Evolutionary conservation across 805 yeast species (phyloP), one percentile per base, ranked within the genome.

Genomic region (Saccharomycopsis fibuligera): DNA sequence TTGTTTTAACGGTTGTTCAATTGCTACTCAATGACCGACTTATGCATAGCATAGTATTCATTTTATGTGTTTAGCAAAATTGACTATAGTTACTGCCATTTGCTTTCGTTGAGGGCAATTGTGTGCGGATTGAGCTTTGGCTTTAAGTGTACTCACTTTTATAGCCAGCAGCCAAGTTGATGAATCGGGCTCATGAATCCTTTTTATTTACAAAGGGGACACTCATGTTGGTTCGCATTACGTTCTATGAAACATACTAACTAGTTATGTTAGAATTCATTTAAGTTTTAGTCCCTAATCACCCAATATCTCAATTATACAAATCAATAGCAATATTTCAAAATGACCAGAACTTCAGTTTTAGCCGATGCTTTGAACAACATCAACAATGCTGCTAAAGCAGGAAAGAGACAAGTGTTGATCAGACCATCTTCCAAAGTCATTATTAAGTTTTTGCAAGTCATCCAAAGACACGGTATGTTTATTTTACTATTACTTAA

Each of bases 371-470:
- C 96, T 70, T 84, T 89, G 67, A 90, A 90, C 78, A 83, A 96
- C 66, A 90, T 89, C 76, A 87, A 89, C 91, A 89, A 90, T 75
- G 97, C 97, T 76, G 96, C 90, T 79, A 90, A 89, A 79, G 83
- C 96, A 76, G 97, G 97, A 74, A 90, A 90, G 82, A 86, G 97
- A 79, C 97, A 89, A 79, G 97, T 89, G 66, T 76, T 89, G 71
- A 84, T 89, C 76, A 86, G 96, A 82, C 97, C 97, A 61, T 87
- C 96, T 48, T 90, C 96, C 69, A 89, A 89, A 85, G 97, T 89
- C 66, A 89, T 89, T 78, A 81, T 89, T 84, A 90, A 88, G 78
- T 90, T 88, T 78, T 79, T 89, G 73, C 79, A 87, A 68, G 97
- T 89, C 64, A 88, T 89, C 86, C 97, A 89, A 80, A 87, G 80